Percentiles rank a stretch among this genome's conserved stretches.
Evolutionary conservation across 2,329 filamentous ascomycete species (phyloP).

Genomic region (Arthrobotrys iridis): DNA sequence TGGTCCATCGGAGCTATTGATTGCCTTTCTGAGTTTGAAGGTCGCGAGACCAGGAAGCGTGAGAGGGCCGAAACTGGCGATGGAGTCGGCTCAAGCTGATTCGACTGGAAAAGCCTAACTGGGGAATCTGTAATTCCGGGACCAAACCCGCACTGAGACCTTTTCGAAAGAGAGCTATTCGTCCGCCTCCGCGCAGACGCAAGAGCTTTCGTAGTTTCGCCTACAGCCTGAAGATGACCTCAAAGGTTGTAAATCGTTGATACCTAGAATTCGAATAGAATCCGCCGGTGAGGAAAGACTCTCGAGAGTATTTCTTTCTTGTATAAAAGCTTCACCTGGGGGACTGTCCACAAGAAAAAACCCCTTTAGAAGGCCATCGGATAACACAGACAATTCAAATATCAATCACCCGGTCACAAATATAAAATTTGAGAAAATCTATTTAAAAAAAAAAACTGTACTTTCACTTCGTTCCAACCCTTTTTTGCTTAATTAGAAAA

Average conservation of each 20-base stretch:
- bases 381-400: constrained; percentile 48
- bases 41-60: not conserved
- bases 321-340: constrained; percentile 41
- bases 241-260: constrained; percentile 28
- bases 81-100: not conserved
- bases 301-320: not conserved
- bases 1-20: constrained; percentile 21
- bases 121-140: constrained; percentile 29
- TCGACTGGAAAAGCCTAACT: constrained; percentile 32
- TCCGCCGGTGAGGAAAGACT: not conserved
- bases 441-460: constrained; percentile 33
- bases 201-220: constrained; percentile 44
- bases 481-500: constrained; percentile 22
- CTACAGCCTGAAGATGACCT: constrained; percentile 34
- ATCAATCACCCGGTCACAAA: constrained; percentile 51
- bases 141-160: constrained; percentile 2
- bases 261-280: constrained; percentile 52
- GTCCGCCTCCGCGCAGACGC: constrained; percentile 29
- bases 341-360: not conserved
- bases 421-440: constrained; percentile 24
- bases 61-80: not conserved
- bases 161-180: constrained; percentile 13
- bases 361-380: constrained; percentile 50
- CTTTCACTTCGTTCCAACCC: constrained; percentile 39
- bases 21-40: not conserved